Percentiles rank a stretch among this genome's conserved stretches.
Conservation (phyloP, 257 asterid species). For the Vinca minor region DNA sequence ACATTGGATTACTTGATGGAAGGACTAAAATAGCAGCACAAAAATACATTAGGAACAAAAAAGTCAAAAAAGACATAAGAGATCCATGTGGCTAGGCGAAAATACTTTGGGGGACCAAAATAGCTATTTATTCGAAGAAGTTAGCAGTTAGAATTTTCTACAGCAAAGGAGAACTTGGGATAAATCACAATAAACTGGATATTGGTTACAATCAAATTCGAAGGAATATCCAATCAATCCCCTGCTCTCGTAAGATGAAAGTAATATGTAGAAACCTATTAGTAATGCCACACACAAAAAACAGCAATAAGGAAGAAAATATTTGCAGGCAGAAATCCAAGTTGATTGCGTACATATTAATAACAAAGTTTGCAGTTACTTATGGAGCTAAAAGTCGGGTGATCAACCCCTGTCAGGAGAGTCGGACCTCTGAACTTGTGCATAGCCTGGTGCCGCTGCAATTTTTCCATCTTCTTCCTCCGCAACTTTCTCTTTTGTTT, state of each 20-base stretch:
- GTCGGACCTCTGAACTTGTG: slow-evolving; percentile 16
- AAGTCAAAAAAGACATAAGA: no score
- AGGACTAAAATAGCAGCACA: no score
- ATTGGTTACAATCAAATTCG: neutral
- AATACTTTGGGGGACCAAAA: no score
- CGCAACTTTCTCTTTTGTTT: slow-evolving; percentile 27
- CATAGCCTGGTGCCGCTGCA: slow-evolving; percentile 18
- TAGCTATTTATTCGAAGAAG: no score
- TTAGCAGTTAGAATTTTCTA: no score
- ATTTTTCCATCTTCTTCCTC: slow-evolving; percentile 27
- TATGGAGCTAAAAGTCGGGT: neutral
- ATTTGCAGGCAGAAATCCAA: neutral
- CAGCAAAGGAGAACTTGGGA: neutral
- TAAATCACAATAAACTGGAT: neutral
- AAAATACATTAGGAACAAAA: no score
- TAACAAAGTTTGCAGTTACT: neutral
- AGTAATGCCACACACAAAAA: neutral
- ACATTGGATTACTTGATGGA: no score
- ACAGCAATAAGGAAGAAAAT: neutral
- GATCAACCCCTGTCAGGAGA: slow-evolving; percentile 16
- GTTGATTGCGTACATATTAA: no score
- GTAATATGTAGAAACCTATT: neutral
- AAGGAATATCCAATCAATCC: neutral
- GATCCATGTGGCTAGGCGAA: no score
- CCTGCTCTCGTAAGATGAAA: neutral